Evolutionary conservation across 768 basidiomycete species (phyloP).

Genomic region (Russula sp.): DNA sequence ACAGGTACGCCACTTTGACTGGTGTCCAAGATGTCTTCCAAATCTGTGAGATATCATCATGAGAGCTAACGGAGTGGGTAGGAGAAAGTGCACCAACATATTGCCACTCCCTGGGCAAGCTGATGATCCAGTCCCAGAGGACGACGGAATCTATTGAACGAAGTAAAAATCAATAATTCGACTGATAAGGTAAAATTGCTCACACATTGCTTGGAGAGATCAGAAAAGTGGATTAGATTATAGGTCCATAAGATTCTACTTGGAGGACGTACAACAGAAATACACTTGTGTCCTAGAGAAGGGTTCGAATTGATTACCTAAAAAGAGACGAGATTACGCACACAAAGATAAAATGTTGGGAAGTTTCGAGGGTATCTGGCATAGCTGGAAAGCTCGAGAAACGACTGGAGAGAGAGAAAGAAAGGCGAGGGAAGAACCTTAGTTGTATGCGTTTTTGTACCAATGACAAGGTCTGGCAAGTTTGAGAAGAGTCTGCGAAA

Average conservation of each 20-base stretch:
- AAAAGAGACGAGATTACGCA: conserved; percentile 26
- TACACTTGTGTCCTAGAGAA: conserved; percentile 54
- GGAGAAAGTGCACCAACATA: conserved; percentile 43
- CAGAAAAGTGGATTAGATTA: conserved; percentile 27
- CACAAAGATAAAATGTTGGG: conserved; percentile 74
- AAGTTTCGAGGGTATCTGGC: conserved; percentile 45
- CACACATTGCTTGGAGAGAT: conserved; percentile 48
- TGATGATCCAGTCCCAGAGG: conserved; percentile 81
- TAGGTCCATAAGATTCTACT: conserved; percentile 15
- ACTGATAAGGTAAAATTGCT: conserved; percentile 22
- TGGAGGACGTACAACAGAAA: conserved; percentile 65
- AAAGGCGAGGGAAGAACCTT: not conserved
- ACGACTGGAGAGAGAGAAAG: not conserved
- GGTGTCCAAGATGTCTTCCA: conserved; percentile 84
- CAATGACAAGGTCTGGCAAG: not conserved
- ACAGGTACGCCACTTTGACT: conserved; percentile 75
- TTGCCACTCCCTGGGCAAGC: conserved; percentile 67
- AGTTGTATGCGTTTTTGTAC: conserved; percentile 14
- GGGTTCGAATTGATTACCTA: not conserved
- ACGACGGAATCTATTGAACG: conserved; percentile 59
- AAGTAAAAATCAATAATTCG: not conserved
- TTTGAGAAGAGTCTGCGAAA: conserved; percentile 2
- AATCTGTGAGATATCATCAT: conserved; percentile 39
- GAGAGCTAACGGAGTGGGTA: conserved; percentile 1
- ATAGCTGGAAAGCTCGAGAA: conserved; percentile 23